Evolutionary conservation across 2,329 filamentous ascomycete genomes (phyloP), one percentile per base, ranked within the genome.

Genomic region (Arachnopeziza araneosa): DNA sequence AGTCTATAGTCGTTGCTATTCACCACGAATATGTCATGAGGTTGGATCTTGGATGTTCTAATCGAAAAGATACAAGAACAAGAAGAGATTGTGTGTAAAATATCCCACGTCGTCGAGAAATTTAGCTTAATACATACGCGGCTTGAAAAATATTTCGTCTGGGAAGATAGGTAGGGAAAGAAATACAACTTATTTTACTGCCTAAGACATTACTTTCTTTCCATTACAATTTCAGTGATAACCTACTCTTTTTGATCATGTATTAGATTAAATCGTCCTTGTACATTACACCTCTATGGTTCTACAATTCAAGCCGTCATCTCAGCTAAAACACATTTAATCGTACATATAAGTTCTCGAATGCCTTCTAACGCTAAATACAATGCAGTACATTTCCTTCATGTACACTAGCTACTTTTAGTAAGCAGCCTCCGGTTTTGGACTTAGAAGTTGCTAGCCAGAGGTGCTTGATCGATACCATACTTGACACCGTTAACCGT

Each of bases 381-480:
- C 24, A 44, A 44, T 44, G 36, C 36, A 44, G 17, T 19, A 19
- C 36, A 14, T 44, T 19, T 44, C 36, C 36, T 12, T 17, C 17
- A 44, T 44, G 36, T 44, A 44, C 36, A 44, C 36, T 14, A 44
- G 4, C 36, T 14, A 14, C 12, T 19, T 44, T 12, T 44, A 14
- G 6, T 3, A 14, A 17, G 12, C 17, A 44, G 36, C 17, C 3
- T 4, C 36, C 12, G 17, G 36, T 4, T 4, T 51, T 21, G n/a
- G 24, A 21, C 50, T 49, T 59, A 66, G 30, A 66, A 65, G 54
- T 65, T 66, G 52, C 60, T 63, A 6, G 57, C 50, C 50, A 63
- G 26, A 3, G 61, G 59, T 12, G 48, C 23, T n/a, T 50, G 26
- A 1, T 53, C 55, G 3, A 62, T 44, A 19, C 36, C 58, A 50